Evolutionary conservation across 176 grass and related monocot genomes (phyloP).

Genomic region (Pontederia crassipes): DNA sequence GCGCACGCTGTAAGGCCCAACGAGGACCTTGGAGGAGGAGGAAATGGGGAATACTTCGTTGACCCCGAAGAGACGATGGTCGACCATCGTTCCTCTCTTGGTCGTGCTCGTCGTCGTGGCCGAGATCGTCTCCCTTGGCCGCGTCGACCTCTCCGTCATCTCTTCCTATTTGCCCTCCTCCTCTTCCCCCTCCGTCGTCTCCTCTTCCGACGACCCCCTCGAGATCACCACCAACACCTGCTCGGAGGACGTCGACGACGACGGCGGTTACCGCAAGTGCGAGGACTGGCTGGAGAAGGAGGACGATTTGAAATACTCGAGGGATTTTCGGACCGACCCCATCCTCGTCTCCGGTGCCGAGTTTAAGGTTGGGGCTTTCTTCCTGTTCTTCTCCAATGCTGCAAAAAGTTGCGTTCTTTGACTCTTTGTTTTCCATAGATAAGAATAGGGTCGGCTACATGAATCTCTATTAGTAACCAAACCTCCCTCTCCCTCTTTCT

Average conservation of each 20-base stretch:
- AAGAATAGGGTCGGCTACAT: no score
- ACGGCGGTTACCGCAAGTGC: conserved; percentile 32
- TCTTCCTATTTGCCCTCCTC: conserved; percentile 50
- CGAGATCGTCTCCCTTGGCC: conserved; percentile 73
- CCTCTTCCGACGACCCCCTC: neutral
- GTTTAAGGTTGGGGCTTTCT: conserved; percentile 19
- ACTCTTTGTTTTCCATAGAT: neutral
- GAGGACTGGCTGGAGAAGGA: conserved; percentile 70
- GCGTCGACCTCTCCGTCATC: conserved; percentile 82
- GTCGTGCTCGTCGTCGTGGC: conserved; percentile 62
- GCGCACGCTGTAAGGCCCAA: no score
- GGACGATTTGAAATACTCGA: conserved; percentile 56
- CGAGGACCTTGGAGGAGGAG: no score
- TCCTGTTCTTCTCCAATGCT: neutral
- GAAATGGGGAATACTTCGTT: neutral
- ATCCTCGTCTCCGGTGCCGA: conserved; percentile 58
- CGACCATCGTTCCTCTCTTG: conserved; percentile 45
- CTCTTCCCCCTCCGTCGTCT: neutral
- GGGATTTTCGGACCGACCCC: conserved; percentile 66
- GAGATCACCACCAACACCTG: no score
- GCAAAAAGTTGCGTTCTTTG: neutral
- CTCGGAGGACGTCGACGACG: neutral
- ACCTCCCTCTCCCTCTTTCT: no score
- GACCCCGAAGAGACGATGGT: conserved; percentile 35
- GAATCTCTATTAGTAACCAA: no score